Percentiles rank a stretch among this genome's conserved stretches.
Conservation (phyloP, 305 asterid species). For the Solanum hybrid region DNA sequence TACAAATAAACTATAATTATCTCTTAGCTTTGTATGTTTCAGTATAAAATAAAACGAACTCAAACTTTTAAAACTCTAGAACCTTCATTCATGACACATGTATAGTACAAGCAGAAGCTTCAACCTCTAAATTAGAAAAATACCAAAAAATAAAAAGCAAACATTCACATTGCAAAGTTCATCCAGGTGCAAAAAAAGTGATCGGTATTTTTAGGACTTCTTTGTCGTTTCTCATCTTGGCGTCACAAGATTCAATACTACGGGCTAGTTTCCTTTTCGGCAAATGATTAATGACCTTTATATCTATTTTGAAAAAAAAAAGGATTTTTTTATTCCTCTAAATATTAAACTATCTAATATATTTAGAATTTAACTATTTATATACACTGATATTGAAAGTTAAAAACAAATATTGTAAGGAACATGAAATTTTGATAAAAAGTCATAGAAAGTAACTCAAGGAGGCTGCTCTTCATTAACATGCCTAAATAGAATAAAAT, state of each 20-base stretch:
- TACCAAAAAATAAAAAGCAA: not conserved
- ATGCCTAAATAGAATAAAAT: not conserved
- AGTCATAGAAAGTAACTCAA: not conserved
- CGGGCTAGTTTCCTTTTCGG: not conserved
- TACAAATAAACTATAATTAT: no score
- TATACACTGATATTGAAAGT: not conserved
- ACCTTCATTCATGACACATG: not conserved
- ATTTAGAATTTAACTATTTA: not conserved
- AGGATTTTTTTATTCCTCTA: not conserved
- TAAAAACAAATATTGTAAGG: not conserved
- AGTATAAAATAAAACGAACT: not conserved
- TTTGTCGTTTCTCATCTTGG: not conserved
- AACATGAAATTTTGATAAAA: not conserved
- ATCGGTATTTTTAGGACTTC: not conserved
- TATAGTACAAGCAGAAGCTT: not conserved
- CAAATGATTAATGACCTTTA: not conserved
- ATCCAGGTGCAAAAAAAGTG: not conserved
- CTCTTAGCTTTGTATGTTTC: not conserved
- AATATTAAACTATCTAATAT: not conserved
- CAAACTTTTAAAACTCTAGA: not conserved
- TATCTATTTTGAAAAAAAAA: not conserved
- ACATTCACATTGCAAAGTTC: not conserved
- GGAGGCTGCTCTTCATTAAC: not conserved
- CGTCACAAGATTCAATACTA: not conserved
- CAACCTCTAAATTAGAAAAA: not conserved